Evolutionary conservation across 2,329 filamentous ascomycete genomes (phyloP).

Genomic region (Alternaria sp.): DNA sequence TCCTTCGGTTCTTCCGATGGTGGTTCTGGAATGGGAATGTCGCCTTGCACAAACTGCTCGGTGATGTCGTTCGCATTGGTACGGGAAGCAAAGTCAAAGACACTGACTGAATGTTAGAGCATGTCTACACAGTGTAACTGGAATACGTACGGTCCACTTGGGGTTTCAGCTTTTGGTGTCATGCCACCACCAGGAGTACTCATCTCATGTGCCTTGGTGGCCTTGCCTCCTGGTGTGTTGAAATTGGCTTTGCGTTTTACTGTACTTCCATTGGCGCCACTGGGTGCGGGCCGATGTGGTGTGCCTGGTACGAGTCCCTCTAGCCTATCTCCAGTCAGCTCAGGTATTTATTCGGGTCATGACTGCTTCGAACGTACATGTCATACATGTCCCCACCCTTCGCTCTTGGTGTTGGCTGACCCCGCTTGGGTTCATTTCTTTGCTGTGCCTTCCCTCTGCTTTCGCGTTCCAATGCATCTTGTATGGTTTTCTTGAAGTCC

Average conservation of each 20-base stretch:
- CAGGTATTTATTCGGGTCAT: background rate
- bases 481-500: conserved; percentile 85
- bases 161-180: conserved; percentile 45
- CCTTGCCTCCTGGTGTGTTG: conserved; percentile 59
- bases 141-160: conserved; percentile 51
- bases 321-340: conserved; percentile 47
- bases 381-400: conserved; percentile 76
- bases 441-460: conserved; percentile 72
- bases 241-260: conserved; percentile 64
- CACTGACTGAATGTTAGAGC: conserved; percentile 48
- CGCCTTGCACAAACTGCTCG: conserved; percentile 78
- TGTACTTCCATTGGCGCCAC: conserved; percentile 56
- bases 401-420: conserved; percentile 66
- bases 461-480: conserved; percentile 82
- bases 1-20: conserved; percentile 77
- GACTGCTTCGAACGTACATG: conserved; percentile 63
- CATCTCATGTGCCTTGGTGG: conserved; percentile 51
- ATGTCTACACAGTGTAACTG: background rate
- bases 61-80: conserved; percentile 80
- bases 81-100: conserved; percentile 77
- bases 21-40: conserved; percentile 71
- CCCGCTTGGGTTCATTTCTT: conserved; percentile 68
- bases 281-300: conserved; percentile 50
- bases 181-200: conserved; percentile 59
- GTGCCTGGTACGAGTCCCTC: conserved; percentile 58